Evolutionary conservation across 345 rosid genomes (phyloP).

Genomic region (Odontarrhena argentea): DNA sequence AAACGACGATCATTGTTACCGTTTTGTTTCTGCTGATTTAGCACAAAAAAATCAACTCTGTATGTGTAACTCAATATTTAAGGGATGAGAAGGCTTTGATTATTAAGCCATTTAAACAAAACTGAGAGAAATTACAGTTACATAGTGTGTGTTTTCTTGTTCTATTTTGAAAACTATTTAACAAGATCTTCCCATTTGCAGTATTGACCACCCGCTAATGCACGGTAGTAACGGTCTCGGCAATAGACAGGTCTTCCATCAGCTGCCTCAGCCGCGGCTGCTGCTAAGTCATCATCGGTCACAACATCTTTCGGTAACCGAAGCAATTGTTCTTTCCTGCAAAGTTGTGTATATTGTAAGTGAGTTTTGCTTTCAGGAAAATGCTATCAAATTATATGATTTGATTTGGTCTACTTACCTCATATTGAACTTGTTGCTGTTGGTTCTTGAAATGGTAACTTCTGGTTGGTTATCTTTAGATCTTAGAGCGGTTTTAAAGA

Average conservation of each 20-base stretch:
- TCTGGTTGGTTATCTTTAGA: slow-evolving; percentile 45
- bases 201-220: slow-evolving; percentile 96
- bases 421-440: slow-evolving; percentile 58
- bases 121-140: neutral
- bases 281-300: slow-evolving; percentile 79
- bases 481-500: slow-evolving; percentile 50
- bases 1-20: neutral
- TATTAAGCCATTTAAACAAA: slow-evolving; percentile 9
- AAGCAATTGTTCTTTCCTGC: slow-evolving; percentile 78
- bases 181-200: slow-evolving; percentile 96
- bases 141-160: neutral
- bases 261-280: slow-evolving; percentile 95
- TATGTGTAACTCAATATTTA: neutral
- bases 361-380: neutral
- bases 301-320: slow-evolving; percentile 67
- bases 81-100: neutral
- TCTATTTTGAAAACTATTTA: slow-evolving; percentile 20
- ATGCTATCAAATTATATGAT: neutral
- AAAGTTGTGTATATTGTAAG: neutral
- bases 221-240: slow-evolving; percentile 92
- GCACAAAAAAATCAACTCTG: neutral
- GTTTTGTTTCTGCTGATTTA: too few relatives aligned
- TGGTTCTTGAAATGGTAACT: slow-evolving; percentile 50
- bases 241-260: slow-evolving; percentile 97
- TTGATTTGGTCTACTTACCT: slow-evolving; percentile 47